phyloP scores from a whole-genome alignment of 2,329 filamentous ascomycete genomes.

The Calonectria pseudoturangicola region DNA sequence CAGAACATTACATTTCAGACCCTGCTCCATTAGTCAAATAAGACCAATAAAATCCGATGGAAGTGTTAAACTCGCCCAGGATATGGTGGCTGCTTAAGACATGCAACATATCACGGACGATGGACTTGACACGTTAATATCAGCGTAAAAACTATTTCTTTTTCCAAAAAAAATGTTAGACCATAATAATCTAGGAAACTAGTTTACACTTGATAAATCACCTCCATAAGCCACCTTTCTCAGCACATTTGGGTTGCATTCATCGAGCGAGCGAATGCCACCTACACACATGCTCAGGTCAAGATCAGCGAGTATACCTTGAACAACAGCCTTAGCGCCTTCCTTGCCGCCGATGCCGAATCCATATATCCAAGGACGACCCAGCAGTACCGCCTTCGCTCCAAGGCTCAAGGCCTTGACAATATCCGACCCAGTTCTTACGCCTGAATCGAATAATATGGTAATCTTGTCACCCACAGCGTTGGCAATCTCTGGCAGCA shows the following conservation, averaged over 20 bases:
- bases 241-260: not conserved
- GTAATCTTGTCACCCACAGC: slow-evolving; percentile 76
- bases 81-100: no score
- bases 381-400: slow-evolving; percentile 65
- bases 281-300: not conserved
- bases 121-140: no score
- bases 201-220: not conserved
- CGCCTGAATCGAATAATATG: slow-evolving; percentile 70
- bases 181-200: no score
- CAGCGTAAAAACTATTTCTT: no score
- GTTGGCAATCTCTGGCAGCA: slow-evolving; percentile 67
- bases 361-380: slow-evolving; percentile 63
- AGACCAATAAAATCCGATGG: no score
- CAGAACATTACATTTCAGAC: no score
- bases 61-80: no score
- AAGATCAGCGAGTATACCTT: slow-evolving; percentile 61
- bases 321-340: slow-evolving; percentile 74
- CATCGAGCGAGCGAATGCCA: not conserved
- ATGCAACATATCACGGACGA: no score
- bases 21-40: no score
- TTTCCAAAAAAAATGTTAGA: no score
- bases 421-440: slow-evolving; percentile 63
- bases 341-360: slow-evolving; percentile 60
- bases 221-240: not conserved
- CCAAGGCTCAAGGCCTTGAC: slow-evolving; percentile 64